Evolutionary conservation across 2,329 filamentous ascomycete genomes (phyloP).

Genomic region (Herpomyces periplanetae): DNA sequence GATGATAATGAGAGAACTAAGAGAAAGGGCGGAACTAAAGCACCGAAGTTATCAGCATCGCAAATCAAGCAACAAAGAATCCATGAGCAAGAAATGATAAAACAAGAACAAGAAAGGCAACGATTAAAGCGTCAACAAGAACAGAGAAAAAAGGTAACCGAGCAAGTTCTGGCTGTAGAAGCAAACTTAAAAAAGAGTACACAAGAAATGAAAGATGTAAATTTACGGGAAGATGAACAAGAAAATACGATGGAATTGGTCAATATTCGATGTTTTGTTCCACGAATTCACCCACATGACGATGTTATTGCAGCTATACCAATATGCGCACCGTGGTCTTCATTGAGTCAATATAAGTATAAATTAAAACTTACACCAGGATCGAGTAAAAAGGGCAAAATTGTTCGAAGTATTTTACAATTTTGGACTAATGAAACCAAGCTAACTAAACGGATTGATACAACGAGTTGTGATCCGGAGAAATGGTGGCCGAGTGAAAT

Average conservation of each 20-base stretch:
- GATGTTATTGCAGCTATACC: constrained; percentile 20
- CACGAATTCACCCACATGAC: constrained; percentile 40
- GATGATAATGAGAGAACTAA: constrained; percentile 5
- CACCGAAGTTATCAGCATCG: constrained; percentile 6
- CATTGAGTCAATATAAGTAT: constrained; percentile 37
- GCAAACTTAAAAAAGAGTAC: constrained; percentile 5
- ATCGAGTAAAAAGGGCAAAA: constrained; percentile 63
- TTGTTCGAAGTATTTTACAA: constrained; percentile 53
- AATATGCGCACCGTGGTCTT: constrained; percentile 21
- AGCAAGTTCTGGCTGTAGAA: background rate
- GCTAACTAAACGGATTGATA: constrained; percentile 9
- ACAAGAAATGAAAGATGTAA: constrained; percentile 5
- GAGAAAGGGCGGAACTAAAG: constrained; percentile 5
- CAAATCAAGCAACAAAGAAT: constrained; percentile 7
- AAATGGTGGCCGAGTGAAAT: constrained; percentile 48
- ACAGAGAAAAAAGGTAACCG: constrained; percentile 2
- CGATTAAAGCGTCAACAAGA: background rate
- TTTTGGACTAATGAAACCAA: constrained; percentile 29
- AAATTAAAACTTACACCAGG: constrained; percentile 82
- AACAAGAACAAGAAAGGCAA: constrained; percentile 2
- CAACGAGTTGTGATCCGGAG: constrained; percentile 19
- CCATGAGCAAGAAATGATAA: constrained; percentile 1
- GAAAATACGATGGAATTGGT: constrained; percentile 5
- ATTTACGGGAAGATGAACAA: constrained; percentile 5
- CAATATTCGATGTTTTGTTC: constrained; percentile 10